A percentile compares a stretch with the other conserved stretches of the same genome.
phyloP scores from a whole-genome alignment of 139 green algal species.

The Micractinium conductrix region DNA sequence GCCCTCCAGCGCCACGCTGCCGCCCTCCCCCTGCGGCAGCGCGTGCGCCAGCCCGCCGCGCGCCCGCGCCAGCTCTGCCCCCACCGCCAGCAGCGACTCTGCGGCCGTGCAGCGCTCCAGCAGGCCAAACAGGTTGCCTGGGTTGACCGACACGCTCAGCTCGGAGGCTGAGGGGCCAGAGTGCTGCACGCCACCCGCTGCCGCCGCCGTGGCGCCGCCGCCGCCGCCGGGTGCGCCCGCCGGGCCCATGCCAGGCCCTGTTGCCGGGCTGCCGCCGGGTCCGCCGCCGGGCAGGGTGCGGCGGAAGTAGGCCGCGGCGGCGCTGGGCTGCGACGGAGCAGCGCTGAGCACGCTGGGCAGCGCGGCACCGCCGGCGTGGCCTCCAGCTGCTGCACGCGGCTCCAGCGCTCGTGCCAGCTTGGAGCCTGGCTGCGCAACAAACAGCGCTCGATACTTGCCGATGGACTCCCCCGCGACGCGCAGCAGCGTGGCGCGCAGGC shows the following conservation, averaged over 20 bases:
- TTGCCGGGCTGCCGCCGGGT: not conserved
- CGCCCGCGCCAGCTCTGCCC: conserved; percentile 23
- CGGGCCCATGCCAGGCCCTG: not conserved
- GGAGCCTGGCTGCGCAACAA: conserved; percentile 19
- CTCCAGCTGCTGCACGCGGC: not conserved
- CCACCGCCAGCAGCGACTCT: conserved; percentile 46
- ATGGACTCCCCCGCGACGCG: conserved; percentile 45
- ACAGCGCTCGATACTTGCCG: conserved; percentile 35
- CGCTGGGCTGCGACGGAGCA: not conserved
- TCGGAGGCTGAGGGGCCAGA: not conserved
- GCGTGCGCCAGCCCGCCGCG: conserved; percentile 24
- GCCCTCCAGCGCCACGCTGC: conserved; percentile 35
- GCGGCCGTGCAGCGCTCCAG: conserved; percentile 45
- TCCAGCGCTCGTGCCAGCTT: conserved; percentile 31
- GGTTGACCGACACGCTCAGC: conserved; percentile 12
- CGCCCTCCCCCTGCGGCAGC: conserved; percentile 32
- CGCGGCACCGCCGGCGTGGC: not conserved
- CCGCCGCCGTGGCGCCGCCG: not conserved
- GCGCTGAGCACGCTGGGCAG: not conserved
- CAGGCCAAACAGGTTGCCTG: conserved; percentile 60
- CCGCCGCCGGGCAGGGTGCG: conserved; percentile 16
- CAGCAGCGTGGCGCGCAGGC: conserved; percentile 43
- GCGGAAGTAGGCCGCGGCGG: not conserved
- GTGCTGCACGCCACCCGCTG: not conserved
- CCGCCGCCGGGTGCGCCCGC: not conserved